Evolutionary conservation across 371 early-diverging fungal species (phyloP), one percentile per base, ranked within the genome.

Genomic region (Mucor piriformis): DNA sequence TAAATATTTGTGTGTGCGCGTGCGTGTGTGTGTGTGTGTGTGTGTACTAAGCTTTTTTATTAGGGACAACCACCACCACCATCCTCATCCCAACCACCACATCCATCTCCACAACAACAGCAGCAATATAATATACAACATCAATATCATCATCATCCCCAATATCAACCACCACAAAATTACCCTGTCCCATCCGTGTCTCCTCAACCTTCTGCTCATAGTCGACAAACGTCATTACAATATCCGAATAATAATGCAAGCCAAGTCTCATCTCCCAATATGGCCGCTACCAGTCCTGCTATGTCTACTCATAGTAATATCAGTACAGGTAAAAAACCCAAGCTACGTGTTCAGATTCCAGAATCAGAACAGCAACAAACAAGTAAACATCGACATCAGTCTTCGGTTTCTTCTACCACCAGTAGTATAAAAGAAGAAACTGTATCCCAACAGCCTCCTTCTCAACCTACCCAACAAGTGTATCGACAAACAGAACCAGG

Each of bases 271-370:
- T 67, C 63, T 11, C 62, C 62, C 7, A 62, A 59, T 51, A 6
- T 62, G 25, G 54, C 47, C n/a, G 46, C 50, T 33, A 54, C 64
- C 10, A 62, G 68, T 50, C 64, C 74, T 23, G 64, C 70, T 32
- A 60, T 67, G 50, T 66, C 72, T 7, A 65, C 70, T 7, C 62
- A 63, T 40, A 68, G 69, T 27, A 63, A 49, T 54, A 24, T 59
- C 0, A 67, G 67, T 16, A 35, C 42, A 24, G 59, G 56, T n/a
- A 71, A 66, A 44, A 77, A 81, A 60, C 67, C 61, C 50, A 83
- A 77, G 50, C 50, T 83, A 37, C 73, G 84, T 47, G 77, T 83
- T 3, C 80, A 78, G 25, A 83, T 83, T 50, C 80, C 84, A 16
- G 77, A 71, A 11, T 54, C 57, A 10, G 3, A 53, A 2, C 21